Evolutionary conservation across 225 moss, liverwort and hornwort genomes (phyloP), one percentile per base, ranked within the genome.

Genomic region (Antitrichia curtipendula): DNA sequence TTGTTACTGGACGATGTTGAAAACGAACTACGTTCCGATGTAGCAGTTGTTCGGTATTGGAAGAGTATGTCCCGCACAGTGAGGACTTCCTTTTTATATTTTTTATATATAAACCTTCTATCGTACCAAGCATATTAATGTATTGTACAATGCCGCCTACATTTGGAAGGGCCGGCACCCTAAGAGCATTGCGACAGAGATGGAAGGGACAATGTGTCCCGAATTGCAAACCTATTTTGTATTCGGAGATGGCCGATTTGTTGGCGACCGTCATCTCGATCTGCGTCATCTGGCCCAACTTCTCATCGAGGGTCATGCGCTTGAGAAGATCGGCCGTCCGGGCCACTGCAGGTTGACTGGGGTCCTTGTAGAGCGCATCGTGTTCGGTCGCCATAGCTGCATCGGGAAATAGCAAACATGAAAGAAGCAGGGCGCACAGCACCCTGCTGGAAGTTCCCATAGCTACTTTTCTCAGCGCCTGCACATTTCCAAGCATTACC

Each of bases 281-380:
- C 82, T 98, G 98, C 13, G 96, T 98, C 96, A 98, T 98, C 82
- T 98, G 98, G 27, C 98, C 98, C 28, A 98, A 87, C 89, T 98
- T 98, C 73, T 98, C 97, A 61, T 90, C 95, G 31, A 98, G 84
- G 21, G 95, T 95, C 95, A 98, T 90, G 57, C 96, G 92, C 80
- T 87, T 81, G 40, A 98, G 80, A n/a, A 98, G 91, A 63, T 98
- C 98, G 53, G 69, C 49, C 61, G 94, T 94, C 71, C 98, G 88
- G 41, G 43, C 86, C 28, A 86, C 92, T 36, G 96, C 96, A 6
- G 95, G 89, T 47, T 94, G 94, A 38, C n/a, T 89, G 13, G 95
- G 85, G 86, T 98, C 96, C 90, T 94, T 95, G 93, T 97, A 98
- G 12, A 95, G 62, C 58, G 87, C 90, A 86, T 88, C 90, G 72